Percentiles rank a stretch among this genome's conserved stretches.
phyloP scores from a whole-genome alignment of 2,329 filamentous ascomycete genomes.

The Paecilomyces niveus region DNA sequence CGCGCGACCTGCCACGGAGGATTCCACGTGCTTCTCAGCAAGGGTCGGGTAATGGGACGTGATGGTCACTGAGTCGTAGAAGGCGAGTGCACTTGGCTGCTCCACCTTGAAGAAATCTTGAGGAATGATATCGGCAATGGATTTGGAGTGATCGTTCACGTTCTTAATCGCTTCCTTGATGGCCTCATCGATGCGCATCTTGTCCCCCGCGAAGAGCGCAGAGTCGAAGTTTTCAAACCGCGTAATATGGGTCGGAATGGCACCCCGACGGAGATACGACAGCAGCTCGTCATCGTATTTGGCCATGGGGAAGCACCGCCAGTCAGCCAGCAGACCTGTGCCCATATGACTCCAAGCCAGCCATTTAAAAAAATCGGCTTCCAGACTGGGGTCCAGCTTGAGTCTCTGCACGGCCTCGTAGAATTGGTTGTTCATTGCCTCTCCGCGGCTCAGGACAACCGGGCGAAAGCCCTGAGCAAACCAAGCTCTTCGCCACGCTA shows the following conservation, averaged over 20 bases:
- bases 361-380: constrained; percentile 72
- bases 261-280: constrained; percentile 64
- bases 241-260: constrained; percentile 62
- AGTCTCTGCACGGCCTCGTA: constrained; percentile 61
- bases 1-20: constrained; percentile 54
- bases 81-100: constrained; percentile 62
- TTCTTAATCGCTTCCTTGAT: constrained; percentile 56
- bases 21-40: constrained; percentile 52
- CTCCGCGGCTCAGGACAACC: constrained; percentile 67
- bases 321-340: constrained; percentile 70
- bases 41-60: constrained; percentile 61
- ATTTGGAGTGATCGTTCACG: constrained; percentile 50
- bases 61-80: constrained; percentile 63
- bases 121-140: constrained; percentile 56
- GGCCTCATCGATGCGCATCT: constrained; percentile 55
- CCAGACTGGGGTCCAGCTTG: constrained; percentile 54
- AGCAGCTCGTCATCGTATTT: constrained; percentile 65
- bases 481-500: constrained; percentile 89
- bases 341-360: constrained; percentile 90
- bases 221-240: constrained; percentile 65
- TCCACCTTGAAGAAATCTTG: constrained; percentile 60
- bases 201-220: constrained; percentile 66
- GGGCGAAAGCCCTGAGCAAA: constrained; percentile 91
- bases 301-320: constrained; percentile 79
- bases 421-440: constrained; percentile 75